Base-by-base conservation (phyloP, 768 basidiomycete genomes). In the Zangia roseola region DNA sequence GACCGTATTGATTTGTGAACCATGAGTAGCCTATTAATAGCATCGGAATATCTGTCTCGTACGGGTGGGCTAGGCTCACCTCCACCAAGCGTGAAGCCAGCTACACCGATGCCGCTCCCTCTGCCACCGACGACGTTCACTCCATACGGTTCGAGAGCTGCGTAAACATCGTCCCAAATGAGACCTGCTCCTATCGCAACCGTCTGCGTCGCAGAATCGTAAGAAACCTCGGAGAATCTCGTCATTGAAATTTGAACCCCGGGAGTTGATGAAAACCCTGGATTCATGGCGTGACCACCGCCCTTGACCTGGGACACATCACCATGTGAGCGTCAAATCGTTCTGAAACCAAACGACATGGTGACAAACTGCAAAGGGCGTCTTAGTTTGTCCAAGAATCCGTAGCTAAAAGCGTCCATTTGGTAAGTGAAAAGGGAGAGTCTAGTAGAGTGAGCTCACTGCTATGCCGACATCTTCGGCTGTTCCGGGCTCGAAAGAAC, bases 91-190 rank as follows among this genome's bases (percentile, higher is more conserved):
- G 69, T 73, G 43, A 81, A 74, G 1, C 83, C 82, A 5, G 74
- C 82, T 2, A 82, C 78, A 17, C 83, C 82, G 5, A 82, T 74
- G 10, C 82, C 83, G 2, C 71, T 55, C 0, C 82, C 75, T 2
- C 81, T 40, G 65, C 9, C 80, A 4, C 84, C 83, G 5, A 84
- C 73, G 10, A 84, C 80, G 40, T 73, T 82, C 10, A 82, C 78
- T 1, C 67, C 69, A 37, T 72, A 56, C 1, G 77, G 79, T 8
- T 67, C 74, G 1, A 86, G 71, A 10, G 49, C 51, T 7, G 63
- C 64, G 51, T 85, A 87, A 67, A 80, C 83, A 40, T 84, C 74
- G 56, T 87, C 84, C 85, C 84, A 88, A 13, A 80, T 67, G 4
- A 81, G 61, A 7, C 74, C 71, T 0, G 70, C 54, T 14, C 70